Conservation (phyloP, 2,329 filamentous ascomycete species). For the Trichoderma cornu-damae region DNA sequence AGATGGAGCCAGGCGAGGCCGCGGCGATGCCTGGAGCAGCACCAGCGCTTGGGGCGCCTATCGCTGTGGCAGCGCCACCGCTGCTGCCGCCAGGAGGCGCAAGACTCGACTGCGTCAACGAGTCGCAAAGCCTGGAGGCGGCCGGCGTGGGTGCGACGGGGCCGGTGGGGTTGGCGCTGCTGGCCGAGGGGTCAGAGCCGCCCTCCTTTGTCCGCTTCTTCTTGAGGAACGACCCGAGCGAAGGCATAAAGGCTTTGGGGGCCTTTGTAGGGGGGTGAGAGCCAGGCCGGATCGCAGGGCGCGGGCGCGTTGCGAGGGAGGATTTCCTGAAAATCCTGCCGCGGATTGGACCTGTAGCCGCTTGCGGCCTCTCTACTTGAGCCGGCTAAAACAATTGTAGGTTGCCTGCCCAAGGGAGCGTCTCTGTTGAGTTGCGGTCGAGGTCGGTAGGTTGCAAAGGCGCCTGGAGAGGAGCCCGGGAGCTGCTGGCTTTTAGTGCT, state of each 20-base stretch:
- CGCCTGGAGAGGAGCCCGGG: not conserved
- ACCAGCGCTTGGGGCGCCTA: not conserved
- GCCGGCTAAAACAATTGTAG: no score
- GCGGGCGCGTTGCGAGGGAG: not conserved
- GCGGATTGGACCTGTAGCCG: no score
- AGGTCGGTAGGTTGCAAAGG: not conserved
- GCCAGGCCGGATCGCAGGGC: not conserved
- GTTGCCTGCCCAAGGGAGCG: no score
- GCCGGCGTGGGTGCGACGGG: constrained; percentile 51
- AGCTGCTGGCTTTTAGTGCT: not conserved
- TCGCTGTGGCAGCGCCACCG: not conserved
- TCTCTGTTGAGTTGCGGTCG: not conserved
- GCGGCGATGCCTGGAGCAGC: constrained; percentile 18
- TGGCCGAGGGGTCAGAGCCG: constrained; percentile 59
- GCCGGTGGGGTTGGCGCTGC: constrained; percentile 51
- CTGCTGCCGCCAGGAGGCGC: not conserved
- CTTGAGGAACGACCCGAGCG: constrained; percentile 90
- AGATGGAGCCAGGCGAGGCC: constrained; percentile 17
- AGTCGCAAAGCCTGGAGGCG: constrained; percentile 43
- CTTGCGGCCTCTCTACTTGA: no score
- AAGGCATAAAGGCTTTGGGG: constrained; percentile 65
- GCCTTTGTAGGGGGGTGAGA: not conserved
- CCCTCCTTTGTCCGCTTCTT: constrained; percentile 98
- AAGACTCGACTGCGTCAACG: constrained; percentile 20
- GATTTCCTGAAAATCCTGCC: not conserved